Evolutionary conservation across 2,329 filamentous ascomycete genomes (phyloP), one percentile per base, ranked within the genome.

Genomic region (Colletotrichum eleusines): DNA sequence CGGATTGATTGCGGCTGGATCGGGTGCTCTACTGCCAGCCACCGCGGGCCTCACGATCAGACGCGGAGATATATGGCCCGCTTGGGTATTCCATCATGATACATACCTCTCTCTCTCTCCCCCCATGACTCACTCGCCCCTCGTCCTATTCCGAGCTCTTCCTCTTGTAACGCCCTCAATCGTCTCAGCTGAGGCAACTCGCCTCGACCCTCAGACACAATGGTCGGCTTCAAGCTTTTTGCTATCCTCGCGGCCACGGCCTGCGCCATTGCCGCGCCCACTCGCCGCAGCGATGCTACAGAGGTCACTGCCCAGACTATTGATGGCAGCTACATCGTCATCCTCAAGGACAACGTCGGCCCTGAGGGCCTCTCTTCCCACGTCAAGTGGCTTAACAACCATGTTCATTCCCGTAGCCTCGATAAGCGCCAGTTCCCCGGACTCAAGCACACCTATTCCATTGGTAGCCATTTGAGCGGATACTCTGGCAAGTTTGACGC

Each of bases 301-400:
- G 72, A 58, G 46, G 53, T n/a, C 23, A 66, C 50, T 14, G 61
- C 67, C 12, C 51, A 69, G 63, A 72, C 81, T 44, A 72, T 82
- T 51, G 74, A 80, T 58, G 79, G 78, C 73, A 83, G 81, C 73
- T 85, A 84, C 75, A 85, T 86, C 67, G 76, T 86, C 75, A 85
- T 83, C 42, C 73, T 86, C 26, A 83, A 84, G 75, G 76, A 80
- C 11, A 77, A 78, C 40, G 74, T 81, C 48, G 71, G 72, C 18
- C 69, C 76, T 16, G 38, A 59, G 48, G n/a, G 54, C 50, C 40
- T 73, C 33, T 77, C 80, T n/a, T 72, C 74, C 42, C 81, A 83
- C 63, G 48, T 73, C 48, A 44, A 38, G 59, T 73, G 71, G 71
- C 78, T 82, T 46, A 73, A 71, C 5, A 72, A 75, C 5, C n/a